A percentile compares a stretch with the other conserved stretches of the same genome.
phyloP scores from a whole-genome alignment of 1,284 basidiomycete genomes.

The Trametes hirsuta region DNA sequence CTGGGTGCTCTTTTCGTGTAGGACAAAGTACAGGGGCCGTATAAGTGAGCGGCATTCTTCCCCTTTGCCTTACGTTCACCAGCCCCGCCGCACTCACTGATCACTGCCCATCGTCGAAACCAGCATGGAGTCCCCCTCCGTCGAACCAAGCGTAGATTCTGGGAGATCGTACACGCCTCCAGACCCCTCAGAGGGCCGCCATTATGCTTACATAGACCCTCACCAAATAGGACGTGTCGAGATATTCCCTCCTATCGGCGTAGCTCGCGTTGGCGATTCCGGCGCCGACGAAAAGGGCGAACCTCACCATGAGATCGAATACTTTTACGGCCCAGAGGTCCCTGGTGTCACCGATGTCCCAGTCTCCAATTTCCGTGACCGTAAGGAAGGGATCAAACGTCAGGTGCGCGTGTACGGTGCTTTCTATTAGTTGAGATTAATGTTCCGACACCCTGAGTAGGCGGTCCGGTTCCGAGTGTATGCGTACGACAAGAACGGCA shows the following conservation, averaged over 20 bases:
- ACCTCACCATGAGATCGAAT: constrained; percentile 15
- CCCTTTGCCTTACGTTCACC: too few relatives aligned
- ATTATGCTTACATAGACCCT: not conserved
- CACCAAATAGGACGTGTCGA: constrained; percentile 23
- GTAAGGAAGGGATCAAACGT: constrained; percentile 21
- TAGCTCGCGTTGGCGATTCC: constrained; percentile 33
- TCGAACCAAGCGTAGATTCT: too few relatives aligned
- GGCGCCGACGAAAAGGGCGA: constrained; percentile 11
- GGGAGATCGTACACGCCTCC: too few relatives aligned
- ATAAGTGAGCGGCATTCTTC: too few relatives aligned
- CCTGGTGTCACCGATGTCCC: constrained; percentile 19
- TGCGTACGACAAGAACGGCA: constrained; percentile 23
- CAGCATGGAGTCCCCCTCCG: too few relatives aligned
- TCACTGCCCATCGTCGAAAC: too few relatives aligned
- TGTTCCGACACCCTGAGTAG: constrained; percentile 5
- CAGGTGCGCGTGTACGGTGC: constrained; percentile 17
- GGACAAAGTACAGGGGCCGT: too few relatives aligned
- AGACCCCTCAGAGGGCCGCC: too few relatives aligned
- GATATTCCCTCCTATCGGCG: constrained; percentile 32
- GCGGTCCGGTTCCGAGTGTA: constrained; percentile 31
- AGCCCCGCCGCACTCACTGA: too few relatives aligned
- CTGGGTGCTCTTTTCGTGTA: too few relatives aligned
- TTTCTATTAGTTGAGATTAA: not conserved
- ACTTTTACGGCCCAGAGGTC: constrained; percentile 27
- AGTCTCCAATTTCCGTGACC: constrained; percentile 23